Evolutionary conservation across 129 eudicot genomes (phyloP), one percentile per base, ranked within the genome.

Genomic region (Rutidosis leptorrhynchoides): DNA sequence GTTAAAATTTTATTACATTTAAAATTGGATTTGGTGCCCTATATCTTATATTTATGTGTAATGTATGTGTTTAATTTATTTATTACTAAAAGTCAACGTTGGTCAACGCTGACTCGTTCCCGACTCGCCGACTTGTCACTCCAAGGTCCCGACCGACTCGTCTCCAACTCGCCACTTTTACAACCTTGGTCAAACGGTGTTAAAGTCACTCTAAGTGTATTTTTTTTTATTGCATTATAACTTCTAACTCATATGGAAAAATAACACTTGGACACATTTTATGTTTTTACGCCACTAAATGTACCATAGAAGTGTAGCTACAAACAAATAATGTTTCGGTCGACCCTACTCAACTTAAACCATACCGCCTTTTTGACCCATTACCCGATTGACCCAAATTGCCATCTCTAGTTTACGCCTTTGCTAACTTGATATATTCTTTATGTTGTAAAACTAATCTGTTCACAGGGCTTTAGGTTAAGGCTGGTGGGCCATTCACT

Each of bases 401-500:
- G 24, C 11, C 11, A 49, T 8, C 21, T 46, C 53, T 49, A 20
- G 2, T 5, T 46, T 49, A n/a, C 19, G 21, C 11, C 17, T 24
- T 26, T 58, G 2, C 16, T 27, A 3, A 27, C 63, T 5, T 24
- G 17, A 6, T 26, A 8, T 58, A 9, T 14, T 26, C 33, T 10
- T 16, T 58, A 6, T 57, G 62, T 67, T 43, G 65, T 40, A 56
- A 67, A 66, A 77, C 94, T 86, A 79, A 86, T 73, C 51, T 81
- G 68, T 84, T 77, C 53, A 89, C 97, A 94, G 97, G 97, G 95
- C 28, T 94, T 84, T 84, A 89, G 97, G 85, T 83, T 94, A 76
- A 76, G 97, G 84, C 83, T 94, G 33, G 99, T 94, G 56, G 99
- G 99, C 60, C 99, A 94, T 86, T 94, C 99, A 60, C 92, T 94